phyloP scores from a whole-genome alignment of 208 protist genomes.

The Endotrypanum monterogeii region DNA sequence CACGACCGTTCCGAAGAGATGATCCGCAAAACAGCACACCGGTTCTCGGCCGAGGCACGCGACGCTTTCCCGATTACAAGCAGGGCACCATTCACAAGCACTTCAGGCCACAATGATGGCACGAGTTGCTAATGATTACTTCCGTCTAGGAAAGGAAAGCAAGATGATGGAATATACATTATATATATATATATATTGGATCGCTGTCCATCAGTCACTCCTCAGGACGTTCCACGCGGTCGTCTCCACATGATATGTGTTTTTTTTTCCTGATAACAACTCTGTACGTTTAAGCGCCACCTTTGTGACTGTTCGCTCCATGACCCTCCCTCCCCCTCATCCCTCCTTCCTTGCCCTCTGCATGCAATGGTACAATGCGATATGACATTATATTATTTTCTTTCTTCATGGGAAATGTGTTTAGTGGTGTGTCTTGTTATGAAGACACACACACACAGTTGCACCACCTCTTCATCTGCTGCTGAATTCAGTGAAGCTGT shows the following conservation, averaged over 20 bases:
- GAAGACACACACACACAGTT: background rate
- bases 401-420: background rate
- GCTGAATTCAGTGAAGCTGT: conserved; percentile 3
- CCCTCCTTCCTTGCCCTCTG: background rate
- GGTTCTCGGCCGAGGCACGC: conserved; percentile 53
- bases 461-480: background rate
- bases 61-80: conserved; percentile 78
- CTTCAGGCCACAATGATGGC: conserved; percentile 57
- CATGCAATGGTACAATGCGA: no score
- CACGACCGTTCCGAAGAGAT: conserved; percentile 55
- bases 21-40: conserved; percentile 71
- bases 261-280: background rate
- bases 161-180: background rate
- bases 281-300: background rate
- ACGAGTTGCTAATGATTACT: background rate
- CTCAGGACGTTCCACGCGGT: background rate
- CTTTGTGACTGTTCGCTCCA: background rate
- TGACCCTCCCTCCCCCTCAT: background rate
- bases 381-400: background rate
- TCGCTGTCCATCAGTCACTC: background rate
- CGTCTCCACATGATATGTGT: background rate
- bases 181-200: no score
- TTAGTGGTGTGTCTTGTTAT: background rate
- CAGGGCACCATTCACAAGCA: conserved; percentile 66
- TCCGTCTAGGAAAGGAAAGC: background rate